These are phyloP conservation scores for Annulohypoxylon nitens DNA, from an alignment of 495 filamentous ascomycete species.

Conservation along the genomic window DNA sequence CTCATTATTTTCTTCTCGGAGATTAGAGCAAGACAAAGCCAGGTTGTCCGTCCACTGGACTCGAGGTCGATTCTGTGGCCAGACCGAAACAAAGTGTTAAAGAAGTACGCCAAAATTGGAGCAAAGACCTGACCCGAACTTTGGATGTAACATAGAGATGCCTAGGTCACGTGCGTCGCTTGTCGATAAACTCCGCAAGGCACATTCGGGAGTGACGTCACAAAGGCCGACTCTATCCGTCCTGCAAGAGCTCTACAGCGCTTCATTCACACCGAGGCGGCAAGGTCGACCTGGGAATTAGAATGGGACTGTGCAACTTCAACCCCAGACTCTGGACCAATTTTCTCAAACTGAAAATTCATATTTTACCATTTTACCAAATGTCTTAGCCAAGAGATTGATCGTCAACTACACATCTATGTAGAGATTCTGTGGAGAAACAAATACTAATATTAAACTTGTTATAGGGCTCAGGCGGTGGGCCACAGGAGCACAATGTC, in stretches of 20 bases:
- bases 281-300: neutral
- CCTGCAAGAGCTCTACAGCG: constrained; percentile 1
- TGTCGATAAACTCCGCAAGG: constrained; percentile 26
- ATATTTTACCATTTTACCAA: neutral
- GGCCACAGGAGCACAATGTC: constrained; percentile 88
- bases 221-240: constrained; percentile 19
- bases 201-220: constrained; percentile 36
- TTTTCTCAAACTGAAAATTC: neutral
- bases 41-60: neutral
- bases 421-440: neutral
- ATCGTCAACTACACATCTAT: neutral
- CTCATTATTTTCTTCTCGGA: neutral
- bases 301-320: neutral
- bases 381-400: neutral
- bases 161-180: constrained; percentile 33
- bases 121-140: neutral
- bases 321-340: neutral
- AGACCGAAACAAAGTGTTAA: neutral
- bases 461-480: constrained; percentile 86
- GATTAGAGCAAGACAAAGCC: constrained; percentile 10
- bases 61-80: constrained; percentile 11
- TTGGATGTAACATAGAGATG: constrained; percentile 3
- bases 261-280: constrained; percentile 1
- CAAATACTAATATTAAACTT: constrained; percentile 47
- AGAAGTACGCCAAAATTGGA: neutral